Evolutionary conservation across 2,329 filamentous ascomycete species (phyloP), one percentile per base, ranked within the genome.

Genomic region (Aspergillus hiratsukae): DNA sequence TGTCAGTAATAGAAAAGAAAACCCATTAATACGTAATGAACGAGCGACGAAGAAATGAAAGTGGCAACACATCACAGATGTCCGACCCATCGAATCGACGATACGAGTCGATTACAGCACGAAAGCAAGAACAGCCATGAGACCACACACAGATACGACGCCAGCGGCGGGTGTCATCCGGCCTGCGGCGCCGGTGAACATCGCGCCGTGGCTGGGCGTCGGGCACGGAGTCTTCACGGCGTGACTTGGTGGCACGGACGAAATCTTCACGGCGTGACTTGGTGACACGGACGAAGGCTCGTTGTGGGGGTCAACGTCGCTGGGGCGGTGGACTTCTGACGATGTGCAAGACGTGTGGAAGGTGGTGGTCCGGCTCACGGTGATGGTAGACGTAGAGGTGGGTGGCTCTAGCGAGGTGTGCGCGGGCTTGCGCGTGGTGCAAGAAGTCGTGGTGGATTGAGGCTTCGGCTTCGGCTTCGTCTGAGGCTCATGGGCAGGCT

Each of bases 281-380:
- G 28, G n/a, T n/a, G n/a, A n/a, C 3, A 10, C 28, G 9, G 28
- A 29, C 3, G 28, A 35, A 35, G 37, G 25, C n/a, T 6, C 50
- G 31, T 11, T 72, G 3, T 23, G 66, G 31, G 76, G 0, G 85
- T 76, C 78, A 25, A 75, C 77, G 53, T 79, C 78, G 48, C 70
- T 72, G 28, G 79, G 80, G 52, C 58, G 1, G 66, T 72, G 27
- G 70, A 69, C 1, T 70, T 65, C 3, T 17, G 2, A 14, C 2
- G 31, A 37, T 5, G 31, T 17, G 31, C 31, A 37, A 14, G 14
- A 7, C 5, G 17, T 37, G 31, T 37, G 31, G 61, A 64, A 69
- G 8, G 54, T 49, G 1, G 60, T 60, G 6, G 56, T 52, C 7
- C 62, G 48, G 53, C 57, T 55, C 9, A 58, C 45, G 11, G 61